These are phyloP conservation scores for Emydomyces testavorans DNA, from an alignment of 2,329 filamentous ascomycete genomes.

Conservation along the genomic window DNA sequence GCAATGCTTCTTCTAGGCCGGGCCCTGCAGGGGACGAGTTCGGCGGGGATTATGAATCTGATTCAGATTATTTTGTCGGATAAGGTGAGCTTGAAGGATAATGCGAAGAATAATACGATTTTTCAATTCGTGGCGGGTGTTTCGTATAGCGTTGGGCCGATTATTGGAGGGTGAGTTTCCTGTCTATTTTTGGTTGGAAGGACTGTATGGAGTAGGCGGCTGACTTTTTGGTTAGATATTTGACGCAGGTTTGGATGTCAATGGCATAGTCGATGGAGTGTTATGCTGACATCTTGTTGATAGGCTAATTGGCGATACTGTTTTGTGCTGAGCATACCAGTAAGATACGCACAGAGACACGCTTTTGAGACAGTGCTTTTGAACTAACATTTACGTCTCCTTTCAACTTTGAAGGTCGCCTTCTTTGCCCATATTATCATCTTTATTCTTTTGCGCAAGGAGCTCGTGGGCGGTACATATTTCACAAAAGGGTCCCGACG, in stretches of 20 bases:
- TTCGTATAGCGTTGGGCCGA: slow-evolving; percentile 50
- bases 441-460: slow-evolving; percentile 47
- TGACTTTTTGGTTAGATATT: slow-evolving; percentile 19
- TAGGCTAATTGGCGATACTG: slow-evolving; percentile 54
- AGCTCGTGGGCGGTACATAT: slow-evolving; percentile 44
- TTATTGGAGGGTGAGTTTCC: slow-evolving; percentile 42
- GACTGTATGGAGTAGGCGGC: neutral
- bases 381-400: neutral
- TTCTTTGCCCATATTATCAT: slow-evolving; percentile 43
- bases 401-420: slow-evolving; percentile 36
- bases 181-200: slow-evolving; percentile 3
- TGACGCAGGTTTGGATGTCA: slow-evolving; percentile 23
- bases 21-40: slow-evolving; percentile 51
- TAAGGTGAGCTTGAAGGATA: slow-evolving; percentile 50
- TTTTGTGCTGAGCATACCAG: slow-evolving; percentile 53
- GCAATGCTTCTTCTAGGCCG: slow-evolving; percentile 51
- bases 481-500: slow-evolving; percentile 27
- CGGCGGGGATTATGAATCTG: slow-evolving; percentile 50
- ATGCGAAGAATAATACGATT: slow-evolving; percentile 50
- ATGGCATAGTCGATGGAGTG: neutral
- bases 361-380: slow-evolving; percentile 10
- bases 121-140: slow-evolving; percentile 51
- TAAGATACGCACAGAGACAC: slow-evolving; percentile 24
- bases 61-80: slow-evolving; percentile 55
- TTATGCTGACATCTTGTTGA: slow-evolving; percentile 35